These are phyloP conservation scores for Clarireedia paspali DNA, from an alignment of 2,329 filamentous ascomycete species.

Conservation along the genomic window DNA sequence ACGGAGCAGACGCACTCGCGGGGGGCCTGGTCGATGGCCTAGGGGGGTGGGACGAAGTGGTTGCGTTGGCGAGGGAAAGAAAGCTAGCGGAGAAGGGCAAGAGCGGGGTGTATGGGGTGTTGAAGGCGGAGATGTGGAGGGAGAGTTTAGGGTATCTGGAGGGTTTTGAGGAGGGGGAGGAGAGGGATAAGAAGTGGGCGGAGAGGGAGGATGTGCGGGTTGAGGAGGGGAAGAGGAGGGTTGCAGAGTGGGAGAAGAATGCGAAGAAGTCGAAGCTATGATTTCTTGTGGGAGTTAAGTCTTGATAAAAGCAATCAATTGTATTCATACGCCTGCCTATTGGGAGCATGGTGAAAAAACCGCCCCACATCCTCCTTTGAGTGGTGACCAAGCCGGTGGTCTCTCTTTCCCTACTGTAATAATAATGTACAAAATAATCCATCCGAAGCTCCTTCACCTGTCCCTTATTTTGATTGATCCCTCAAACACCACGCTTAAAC, in stretches of 20 bases:
- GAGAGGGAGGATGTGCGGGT: conserved; percentile 29
- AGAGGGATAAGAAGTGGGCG: conserved; percentile 36
- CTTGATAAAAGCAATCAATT: not conserved
- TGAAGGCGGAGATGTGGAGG: conserved; percentile 72
- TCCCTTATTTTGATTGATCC: not conserved
- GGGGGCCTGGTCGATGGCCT: conserved; percentile 61
- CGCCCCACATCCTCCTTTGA: not conserved
- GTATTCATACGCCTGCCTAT: conserved; percentile 1
- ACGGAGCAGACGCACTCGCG: conserved; percentile 53
- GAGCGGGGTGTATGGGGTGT: conserved; percentile 57
- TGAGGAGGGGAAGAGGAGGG: conserved; percentile 15
- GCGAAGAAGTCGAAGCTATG: conserved; percentile 22
- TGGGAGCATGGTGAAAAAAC: not conserved
- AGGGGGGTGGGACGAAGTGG: conserved; percentile 55
- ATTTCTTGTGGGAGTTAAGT: not conserved
- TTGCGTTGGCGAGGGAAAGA: conserved; percentile 51
- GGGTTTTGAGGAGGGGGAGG: conserved; percentile 42
- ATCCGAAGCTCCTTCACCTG: not conserved
- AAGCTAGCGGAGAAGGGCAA: conserved; percentile 54
- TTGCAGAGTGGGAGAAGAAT: conserved; percentile 25
- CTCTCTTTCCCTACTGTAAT: conserved; percentile 1
- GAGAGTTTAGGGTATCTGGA: conserved; percentile 54
- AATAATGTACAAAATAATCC: conserved; percentile 9
- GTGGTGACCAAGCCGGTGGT: not conserved
- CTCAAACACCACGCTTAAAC: conserved; percentile 6